Base-by-base conservation (phyloP, 129 eudicot species). In the Apium graveolens region DNA sequence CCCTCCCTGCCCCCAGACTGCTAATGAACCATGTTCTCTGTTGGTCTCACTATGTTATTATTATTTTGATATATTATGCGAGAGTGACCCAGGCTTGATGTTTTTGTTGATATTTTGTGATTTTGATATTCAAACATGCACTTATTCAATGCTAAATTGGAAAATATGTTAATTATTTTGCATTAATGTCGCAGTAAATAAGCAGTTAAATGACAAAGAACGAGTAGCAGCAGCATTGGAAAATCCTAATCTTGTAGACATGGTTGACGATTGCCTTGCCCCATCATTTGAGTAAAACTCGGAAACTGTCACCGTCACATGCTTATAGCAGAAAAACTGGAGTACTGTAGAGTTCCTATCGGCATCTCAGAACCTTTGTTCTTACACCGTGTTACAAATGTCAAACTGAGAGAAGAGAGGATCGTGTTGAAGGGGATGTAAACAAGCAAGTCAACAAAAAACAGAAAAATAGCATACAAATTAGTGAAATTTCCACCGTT, bases 191-290 rank as follows among this genome's bases (percentile, higher is more conserved):
- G 38, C 71, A 65, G 71, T 65, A 37, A 65, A 65, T 65, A 65
- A 65, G 38, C 71, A 65, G 24, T 65, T 65, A 32, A 65, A 65
- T 32, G 71, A 65, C 34, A 65, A 65, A 65, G 71, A 65, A 31
- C 71, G 71, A 31, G 71, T 65, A 32, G 71, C 71, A 65, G 71
- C 71, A 29, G 71, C 71, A 31, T 31, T 65, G 71, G 71, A 65
- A 4, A 65, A 65, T 31, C 71, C 71, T 65, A 65, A 65, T 20
- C 71, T 65, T 65, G 71, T 65, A 31, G 71, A 65, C 71, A 65
- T 65, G 71, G 71, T 65, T 31, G 24, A 65, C 3, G 71, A 65
- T 16, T 65, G 71, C 38, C 71, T 65, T 65, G 71, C 71, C 12
- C 71, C 71, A 65, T 65, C 71, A 31, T 65, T 27, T 31, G 71